Percentiles rank a stretch among this genome's conserved stretches.
phyloP scores from a whole-genome alignment of 768 basidiomycete genomes.

The Agaricus blazei region DNA sequence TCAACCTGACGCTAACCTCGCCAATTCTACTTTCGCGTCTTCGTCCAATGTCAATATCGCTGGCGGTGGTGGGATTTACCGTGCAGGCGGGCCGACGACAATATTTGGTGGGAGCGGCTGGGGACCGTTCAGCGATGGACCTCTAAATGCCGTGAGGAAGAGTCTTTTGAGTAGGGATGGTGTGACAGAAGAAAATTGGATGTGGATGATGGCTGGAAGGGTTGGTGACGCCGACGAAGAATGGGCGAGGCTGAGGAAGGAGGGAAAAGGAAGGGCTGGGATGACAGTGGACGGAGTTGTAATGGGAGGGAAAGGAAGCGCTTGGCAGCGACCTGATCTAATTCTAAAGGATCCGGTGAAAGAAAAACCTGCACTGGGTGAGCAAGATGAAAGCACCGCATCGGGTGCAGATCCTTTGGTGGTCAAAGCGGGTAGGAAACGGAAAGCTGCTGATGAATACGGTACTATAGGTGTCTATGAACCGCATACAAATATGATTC shows the following conservation, averaged over 20 bases:
- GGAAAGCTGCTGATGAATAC: slow-evolving; percentile 23
- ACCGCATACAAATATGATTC: slow-evolving; percentile 69
- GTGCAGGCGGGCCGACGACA: slow-evolving; percentile 89
- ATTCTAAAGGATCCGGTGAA: slow-evolving; percentile 16
- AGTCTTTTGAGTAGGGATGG: slow-evolving; percentile 74
- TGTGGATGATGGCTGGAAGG: slow-evolving; percentile 70
- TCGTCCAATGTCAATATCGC: slow-evolving; percentile 35
- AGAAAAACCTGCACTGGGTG: slow-evolving; percentile 16
- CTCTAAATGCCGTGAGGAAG: slow-evolving; percentile 79
- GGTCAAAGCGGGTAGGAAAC: slow-evolving; percentile 19
- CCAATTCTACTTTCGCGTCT: slow-evolving; percentile 26
- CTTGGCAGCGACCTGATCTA: slow-evolving; percentile 16
- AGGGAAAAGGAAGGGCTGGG: slow-evolving; percentile 41
- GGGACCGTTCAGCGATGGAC: slow-evolving; percentile 88
- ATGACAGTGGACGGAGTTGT: slow-evolving; percentile 40
- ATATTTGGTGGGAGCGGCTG: slow-evolving; percentile 81
- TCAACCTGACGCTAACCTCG: slow-evolving; percentile 38
- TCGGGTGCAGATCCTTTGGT: neutral
- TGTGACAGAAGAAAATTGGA: slow-evolving; percentile 89
- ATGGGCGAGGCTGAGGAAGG: slow-evolving; percentile 55
- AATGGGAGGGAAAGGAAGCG: slow-evolving; percentile 16
- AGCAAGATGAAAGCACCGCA: slow-evolving; percentile 9
- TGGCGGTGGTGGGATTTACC: slow-evolving; percentile 63
- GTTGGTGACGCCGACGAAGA: slow-evolving; percentile 59
- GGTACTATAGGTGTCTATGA: slow-evolving; percentile 75